Conservation (phyloP, 2,329 filamentous ascomycete genomes). For the Calonectria fujianensis region DNA sequence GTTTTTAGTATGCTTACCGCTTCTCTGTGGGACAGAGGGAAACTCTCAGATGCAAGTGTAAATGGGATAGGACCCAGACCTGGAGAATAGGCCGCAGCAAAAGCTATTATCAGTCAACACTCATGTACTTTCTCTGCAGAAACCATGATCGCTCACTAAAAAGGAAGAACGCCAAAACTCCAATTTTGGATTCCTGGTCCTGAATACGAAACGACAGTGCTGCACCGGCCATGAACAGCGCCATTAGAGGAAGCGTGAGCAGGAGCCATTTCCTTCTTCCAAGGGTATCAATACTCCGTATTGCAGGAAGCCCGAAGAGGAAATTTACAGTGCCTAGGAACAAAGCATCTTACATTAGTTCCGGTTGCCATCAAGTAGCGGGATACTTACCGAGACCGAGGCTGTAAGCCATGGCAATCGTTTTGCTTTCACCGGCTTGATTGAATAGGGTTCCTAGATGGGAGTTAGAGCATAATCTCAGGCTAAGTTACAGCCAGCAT, state of each 20-base stretch:
- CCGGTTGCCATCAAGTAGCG: neutral
- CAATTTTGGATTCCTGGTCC: conserved; percentile 45
- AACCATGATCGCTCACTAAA: conserved; percentile 50
- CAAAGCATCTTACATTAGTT: neutral
- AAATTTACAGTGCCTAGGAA: conserved; percentile 63
- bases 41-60: conserved; percentile 69
- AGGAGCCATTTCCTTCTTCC: conserved; percentile 66
- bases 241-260: conserved; percentile 65
- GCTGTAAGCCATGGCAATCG: conserved; percentile 55
- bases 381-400: conserved; percentile 38
- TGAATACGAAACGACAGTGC: conserved; percentile 59
- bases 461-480: conserved; percentile 18
- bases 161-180: conserved; percentile 61
- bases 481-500: conserved; percentile 48
- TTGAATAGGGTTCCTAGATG: conserved; percentile 51
- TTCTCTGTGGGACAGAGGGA: conserved; percentile 69
- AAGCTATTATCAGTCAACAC: conserved; percentile 53
- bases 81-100: conserved; percentile 64
- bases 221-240: conserved; percentile 62
- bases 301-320: conserved; percentile 63
- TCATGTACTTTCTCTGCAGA: neutral
- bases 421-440: conserved; percentile 46
- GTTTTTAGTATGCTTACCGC: conserved; percentile 51
- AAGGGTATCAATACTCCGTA: conserved; percentile 58
- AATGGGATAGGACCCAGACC: conserved; percentile 67